A percentile compares a stretch with the other conserved stretches of the same genome.
Evolutionary conservation across 371 early-diverging fungal species (phyloP).

Genomic region (Blastocladiella emersonii): DNA sequence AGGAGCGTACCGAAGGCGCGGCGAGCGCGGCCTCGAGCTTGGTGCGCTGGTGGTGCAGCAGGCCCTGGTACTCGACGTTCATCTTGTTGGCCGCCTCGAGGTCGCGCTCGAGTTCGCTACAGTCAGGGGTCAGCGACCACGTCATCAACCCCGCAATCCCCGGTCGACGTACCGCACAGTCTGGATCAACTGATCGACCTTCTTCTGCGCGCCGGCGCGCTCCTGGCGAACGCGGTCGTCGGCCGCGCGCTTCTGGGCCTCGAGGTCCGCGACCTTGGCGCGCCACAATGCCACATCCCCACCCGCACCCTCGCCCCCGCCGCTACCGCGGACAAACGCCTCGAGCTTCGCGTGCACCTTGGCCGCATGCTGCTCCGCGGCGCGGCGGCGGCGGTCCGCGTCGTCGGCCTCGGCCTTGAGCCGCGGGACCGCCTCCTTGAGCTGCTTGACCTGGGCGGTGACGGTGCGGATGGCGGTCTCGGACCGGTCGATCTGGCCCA

Average conservation of each 20-base stretch:
- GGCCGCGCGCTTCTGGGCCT: neutral
- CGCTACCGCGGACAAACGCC: neutral
- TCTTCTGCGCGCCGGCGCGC: neutral
- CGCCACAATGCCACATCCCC: neutral
- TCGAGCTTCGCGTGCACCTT: neutral
- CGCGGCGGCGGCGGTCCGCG: neutral
- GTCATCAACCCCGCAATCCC: neutral
- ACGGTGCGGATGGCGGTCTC: neutral
- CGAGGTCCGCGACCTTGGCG: neutral
- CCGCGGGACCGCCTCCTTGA: neutral
- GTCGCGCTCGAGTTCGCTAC: constrained; percentile 3
- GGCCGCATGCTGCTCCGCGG: neutral
- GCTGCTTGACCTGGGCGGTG: neutral
- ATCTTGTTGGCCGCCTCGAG: neutral
- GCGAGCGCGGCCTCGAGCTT: neutral
- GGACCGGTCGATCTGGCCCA: neutral
- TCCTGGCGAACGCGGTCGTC: neutral
- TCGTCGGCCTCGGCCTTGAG: neutral
- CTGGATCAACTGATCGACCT: neutral
- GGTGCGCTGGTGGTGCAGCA: neutral
- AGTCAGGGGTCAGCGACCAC: neutral
- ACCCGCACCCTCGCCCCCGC: neutral
- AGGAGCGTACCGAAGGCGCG: neutral
- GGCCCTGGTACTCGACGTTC: neutral
- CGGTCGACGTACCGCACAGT: neutral